Percentiles rank a stretch among this genome's conserved stretches.
Evolutionary conservation across 176 grass and related monocot species (phyloP).

Genomic region (Oryza coarctata): DNA sequence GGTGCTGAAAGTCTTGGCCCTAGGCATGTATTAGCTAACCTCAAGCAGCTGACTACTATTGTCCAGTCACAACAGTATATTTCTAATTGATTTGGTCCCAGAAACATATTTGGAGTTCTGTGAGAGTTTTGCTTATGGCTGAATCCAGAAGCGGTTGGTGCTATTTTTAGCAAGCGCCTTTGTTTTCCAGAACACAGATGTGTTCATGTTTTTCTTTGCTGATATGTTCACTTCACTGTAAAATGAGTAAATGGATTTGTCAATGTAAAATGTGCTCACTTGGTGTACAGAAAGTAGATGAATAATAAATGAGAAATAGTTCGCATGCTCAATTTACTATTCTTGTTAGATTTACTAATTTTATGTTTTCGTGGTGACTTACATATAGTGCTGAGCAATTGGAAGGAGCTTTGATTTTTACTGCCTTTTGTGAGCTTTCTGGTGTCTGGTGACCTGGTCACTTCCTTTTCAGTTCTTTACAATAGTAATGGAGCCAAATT

Average conservation of each 20-base stretch:
- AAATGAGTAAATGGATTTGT: conserved; percentile 16
- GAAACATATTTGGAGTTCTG: conserved; percentile 17
- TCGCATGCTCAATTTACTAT: not conserved
- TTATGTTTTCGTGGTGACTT: not conserved
- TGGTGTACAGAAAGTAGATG: conserved; percentile 28
- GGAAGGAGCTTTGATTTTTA: not conserved
- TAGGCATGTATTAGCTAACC: conserved; percentile 87
- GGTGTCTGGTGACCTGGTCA: not conserved
- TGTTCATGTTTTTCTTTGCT: not conserved
- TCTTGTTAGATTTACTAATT: not conserved
- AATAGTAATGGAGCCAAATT: no score
- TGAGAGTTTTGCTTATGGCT: conserved; percentile 12
- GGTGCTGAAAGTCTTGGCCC: conserved; percentile 81
- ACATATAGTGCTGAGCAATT: not conserved
- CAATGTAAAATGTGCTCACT: conserved; percentile 20
- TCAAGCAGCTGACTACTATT: conserved; percentile 79
- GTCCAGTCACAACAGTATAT: conserved; percentile 67
- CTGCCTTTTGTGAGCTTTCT: not conserved
- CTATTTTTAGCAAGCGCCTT: conserved; percentile 40
- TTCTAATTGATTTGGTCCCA: conserved; percentile 39
- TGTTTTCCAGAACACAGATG: not conserved
- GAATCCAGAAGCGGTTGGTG: conserved; percentile 36
- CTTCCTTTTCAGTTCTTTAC: not conserved
- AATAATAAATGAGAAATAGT: not conserved
- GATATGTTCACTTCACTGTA: conserved; percentile 18